A percentile compares a stretch with the other conserved stretches of the same genome.
Conservation (phyloP, 305 asterid genomes). For the Withania somnifera region DNA sequence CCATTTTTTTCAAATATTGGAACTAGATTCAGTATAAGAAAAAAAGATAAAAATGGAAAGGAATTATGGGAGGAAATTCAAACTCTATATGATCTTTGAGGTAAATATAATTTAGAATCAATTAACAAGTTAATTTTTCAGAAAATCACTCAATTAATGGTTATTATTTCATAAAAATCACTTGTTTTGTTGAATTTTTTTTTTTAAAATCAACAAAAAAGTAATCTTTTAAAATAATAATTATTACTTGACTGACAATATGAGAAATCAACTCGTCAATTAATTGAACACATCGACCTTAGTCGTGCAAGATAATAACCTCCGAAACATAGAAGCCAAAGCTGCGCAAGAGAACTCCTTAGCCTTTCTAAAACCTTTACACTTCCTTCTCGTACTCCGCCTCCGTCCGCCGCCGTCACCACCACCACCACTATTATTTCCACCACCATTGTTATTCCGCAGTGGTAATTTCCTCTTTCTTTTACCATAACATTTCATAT, state of each 20-base stretch:
- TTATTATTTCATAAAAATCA: background rate
- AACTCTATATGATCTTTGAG: background rate
- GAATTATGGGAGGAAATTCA: background rate
- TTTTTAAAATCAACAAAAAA: background rate
- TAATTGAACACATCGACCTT: conserved; percentile 31
- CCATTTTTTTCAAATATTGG: background rate
- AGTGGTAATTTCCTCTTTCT: background rate
- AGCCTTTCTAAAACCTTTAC: conserved; percentile 11
- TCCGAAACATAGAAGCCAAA: conserved; percentile 27
- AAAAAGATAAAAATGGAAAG: background rate
- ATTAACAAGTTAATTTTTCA: background rate
- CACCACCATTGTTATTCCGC: background rate
- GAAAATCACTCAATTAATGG: background rate
- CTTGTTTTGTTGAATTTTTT: too few relatives aligned
- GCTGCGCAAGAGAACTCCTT: conserved; percentile 16
- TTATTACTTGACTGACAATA: background rate
- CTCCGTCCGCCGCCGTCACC: background rate
- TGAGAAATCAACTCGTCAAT: background rate
- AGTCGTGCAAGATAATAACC: conserved; percentile 45
- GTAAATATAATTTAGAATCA: background rate
- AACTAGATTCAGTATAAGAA: background rate
- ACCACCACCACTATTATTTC: background rate
- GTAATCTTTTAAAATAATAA: background rate
- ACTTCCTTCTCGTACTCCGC: background rate
- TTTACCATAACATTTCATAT: conserved; percentile 31